A percentile compares a stretch with the other conserved stretches of the same genome.
Evolutionary conservation across 2,329 filamentous ascomycete genomes (phyloP).

Genomic region (Alternaria consortialis): DNA sequence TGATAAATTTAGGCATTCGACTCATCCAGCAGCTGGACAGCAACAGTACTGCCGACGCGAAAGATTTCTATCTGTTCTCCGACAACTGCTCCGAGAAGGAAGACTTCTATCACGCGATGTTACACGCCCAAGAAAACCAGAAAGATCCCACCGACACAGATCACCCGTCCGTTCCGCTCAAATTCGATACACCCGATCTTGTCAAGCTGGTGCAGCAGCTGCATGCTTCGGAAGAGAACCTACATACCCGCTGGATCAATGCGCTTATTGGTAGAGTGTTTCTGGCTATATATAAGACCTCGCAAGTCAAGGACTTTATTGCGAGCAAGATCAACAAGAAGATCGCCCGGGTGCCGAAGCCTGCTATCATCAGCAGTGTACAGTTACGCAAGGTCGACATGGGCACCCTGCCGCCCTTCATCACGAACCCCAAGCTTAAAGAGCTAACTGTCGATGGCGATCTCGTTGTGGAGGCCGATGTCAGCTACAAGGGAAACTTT

Average conservation of each 20-base stretch:
- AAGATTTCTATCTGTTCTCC: conserved; percentile 92
- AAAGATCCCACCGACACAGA: conserved; percentile 60
- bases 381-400: conserved; percentile 84
- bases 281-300: conserved; percentile 84
- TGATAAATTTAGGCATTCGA: conserved; percentile 62
- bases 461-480: conserved; percentile 83
- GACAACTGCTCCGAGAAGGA: conserved; percentile 97
- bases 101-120: conserved; percentile 94
- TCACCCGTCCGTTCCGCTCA: conserved; percentile 72
- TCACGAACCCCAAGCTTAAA: conserved; percentile 87
- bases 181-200: conserved; percentile 85
- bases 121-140: conserved; percentile 81
- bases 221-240: conserved; percentile 89
- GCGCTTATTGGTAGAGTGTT: conserved; percentile 89
- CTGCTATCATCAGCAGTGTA: conserved; percentile 86
- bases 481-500: conserved; percentile 89
- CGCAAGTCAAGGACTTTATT: conserved; percentile 80
- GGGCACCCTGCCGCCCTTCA: conserved; percentile 84
- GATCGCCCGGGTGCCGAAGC: conserved; percentile 91
- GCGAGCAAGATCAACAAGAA: conserved; percentile 92
- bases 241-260: conserved; percentile 93
- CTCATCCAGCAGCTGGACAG: conserved; percentile 71
- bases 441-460: conserved; percentile 94
- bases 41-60: conserved; percentile 68
- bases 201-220: conserved; percentile 88